A percentile compares a stretch with the other conserved stretches of the same genome.
phyloP scores from a whole-genome alignment of 768 basidiomycete species.

The Leccinum broughii region DNA sequence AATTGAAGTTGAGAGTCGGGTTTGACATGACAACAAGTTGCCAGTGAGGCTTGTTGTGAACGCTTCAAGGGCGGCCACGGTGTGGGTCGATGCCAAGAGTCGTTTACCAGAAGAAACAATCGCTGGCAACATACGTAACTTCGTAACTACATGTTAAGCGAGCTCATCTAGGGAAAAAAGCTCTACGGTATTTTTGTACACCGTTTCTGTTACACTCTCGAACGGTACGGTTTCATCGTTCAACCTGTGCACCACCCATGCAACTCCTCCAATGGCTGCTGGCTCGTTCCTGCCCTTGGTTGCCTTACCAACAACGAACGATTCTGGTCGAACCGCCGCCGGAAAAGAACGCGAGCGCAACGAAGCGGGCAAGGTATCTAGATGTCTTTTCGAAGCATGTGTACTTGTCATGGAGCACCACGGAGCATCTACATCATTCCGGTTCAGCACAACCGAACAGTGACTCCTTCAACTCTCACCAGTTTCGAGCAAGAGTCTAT shows the following conservation, averaged over 20 bases:
- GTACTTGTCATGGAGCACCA: constrained; percentile 73
- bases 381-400: constrained; percentile 56
- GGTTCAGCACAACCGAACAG: not conserved
- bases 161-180: constrained; percentile 54
- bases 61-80: not conserved
- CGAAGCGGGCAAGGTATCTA: constrained; percentile 47
- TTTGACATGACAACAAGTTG: constrained; percentile 15
- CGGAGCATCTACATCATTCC: constrained; percentile 52
- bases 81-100: not conserved
- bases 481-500: constrained; percentile 71
- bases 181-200: constrained; percentile 62
- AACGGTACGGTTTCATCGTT: constrained; percentile 44
- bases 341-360: constrained; percentile 55
- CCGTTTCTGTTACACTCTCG: constrained; percentile 55
- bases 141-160: constrained; percentile 2
- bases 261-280: constrained; percentile 60
- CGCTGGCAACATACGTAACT: constrained; percentile 11
- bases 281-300: constrained; percentile 85
- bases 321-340: constrained; percentile 51
- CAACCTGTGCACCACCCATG: constrained; percentile 63
- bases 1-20: constrained; percentile 3
- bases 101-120: not conserved
- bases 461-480: constrained; percentile 40
- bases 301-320: constrained; percentile 55
- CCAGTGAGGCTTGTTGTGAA: not conserved